Percentiles rank a stretch among this genome's conserved stretches.
These are phyloP conservation scores for Dactylis glomerata DNA, from an alignment of 176 grass and related monocot species.

Conservation along the genomic window DNA sequence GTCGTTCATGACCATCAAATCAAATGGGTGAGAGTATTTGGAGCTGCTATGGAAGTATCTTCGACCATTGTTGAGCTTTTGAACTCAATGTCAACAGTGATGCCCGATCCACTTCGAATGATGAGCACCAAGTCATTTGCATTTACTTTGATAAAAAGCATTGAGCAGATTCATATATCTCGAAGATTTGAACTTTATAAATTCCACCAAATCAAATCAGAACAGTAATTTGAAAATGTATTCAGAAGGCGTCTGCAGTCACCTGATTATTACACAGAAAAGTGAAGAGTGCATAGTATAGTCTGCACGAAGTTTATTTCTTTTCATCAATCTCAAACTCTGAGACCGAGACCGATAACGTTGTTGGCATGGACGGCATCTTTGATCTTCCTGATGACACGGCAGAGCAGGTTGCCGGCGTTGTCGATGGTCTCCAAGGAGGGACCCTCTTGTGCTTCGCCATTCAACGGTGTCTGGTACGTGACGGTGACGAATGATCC, in stretches of 20 bases:
- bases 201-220: not conserved
- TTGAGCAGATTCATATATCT: not conserved
- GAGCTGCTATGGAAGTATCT: too few relatives aligned
- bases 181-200: too few relatives aligned
- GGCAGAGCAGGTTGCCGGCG: constrained; percentile 17
- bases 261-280: not conserved
- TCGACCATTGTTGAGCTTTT: not conserved
- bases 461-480: constrained; percentile 11
- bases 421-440: not conserved
- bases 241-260: not conserved
- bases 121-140: not conserved
- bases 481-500: constrained; percentile 37
- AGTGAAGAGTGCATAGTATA: too few relatives aligned
- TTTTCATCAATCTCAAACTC: not conserved
- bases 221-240: not conserved
- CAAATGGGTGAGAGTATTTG: not conserved
- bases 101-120: not conserved
- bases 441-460: not conserved
- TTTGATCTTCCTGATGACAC: constrained; percentile 43
- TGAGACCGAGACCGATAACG: too few relatives aligned
- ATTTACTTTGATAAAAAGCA: not conserved
- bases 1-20: not conserved
- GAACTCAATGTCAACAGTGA: not conserved
- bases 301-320: too few relatives aligned
- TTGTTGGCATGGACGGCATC: not conserved